Evolutionary conservation across 2,329 filamentous ascomycete species (phyloP).

Genomic region (Phialophora chinensis): DNA sequence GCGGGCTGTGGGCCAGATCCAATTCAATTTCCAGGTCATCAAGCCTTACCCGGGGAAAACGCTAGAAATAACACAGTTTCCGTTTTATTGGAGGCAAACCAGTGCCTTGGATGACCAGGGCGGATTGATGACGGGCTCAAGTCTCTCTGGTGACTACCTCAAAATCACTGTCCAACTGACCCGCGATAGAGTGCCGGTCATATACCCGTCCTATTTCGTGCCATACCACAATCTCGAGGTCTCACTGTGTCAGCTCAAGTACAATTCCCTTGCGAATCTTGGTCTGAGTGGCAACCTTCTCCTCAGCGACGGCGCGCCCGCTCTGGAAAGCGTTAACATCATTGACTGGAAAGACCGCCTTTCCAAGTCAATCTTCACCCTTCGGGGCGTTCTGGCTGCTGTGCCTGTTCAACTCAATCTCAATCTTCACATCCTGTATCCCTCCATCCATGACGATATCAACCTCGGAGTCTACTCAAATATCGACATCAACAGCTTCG

Average conservation of each 20-base stretch:
- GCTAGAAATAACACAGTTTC: conserved; percentile 95
- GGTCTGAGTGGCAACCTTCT: conserved; percentile 48
- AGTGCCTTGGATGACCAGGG: conserved; percentile 87
- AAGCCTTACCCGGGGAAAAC: conserved; percentile 93
- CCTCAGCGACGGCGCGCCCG: conserved; percentile 50
- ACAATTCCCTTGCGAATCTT: conserved; percentile 49
- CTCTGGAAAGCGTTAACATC: conserved; percentile 29
- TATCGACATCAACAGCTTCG: conserved; percentile 82
- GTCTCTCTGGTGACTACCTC: conserved; percentile 93
- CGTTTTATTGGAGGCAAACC: conserved; percentile 99
- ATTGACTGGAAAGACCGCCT: conserved; percentile 66
- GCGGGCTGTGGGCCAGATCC: conserved; percentile 89
- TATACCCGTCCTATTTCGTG: conserved; percentile 86
- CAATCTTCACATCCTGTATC: conserved; percentile 91
- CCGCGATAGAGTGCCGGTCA: conserved; percentile 80
- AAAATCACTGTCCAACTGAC: conserved; percentile 91
- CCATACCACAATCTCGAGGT: conserved; percentile 77
- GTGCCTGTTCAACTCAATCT: conserved; percentile 82
- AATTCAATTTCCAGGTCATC: conserved; percentile 93
- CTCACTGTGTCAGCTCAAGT: conserved; percentile 78
- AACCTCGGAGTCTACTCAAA: conserved; percentile 72
- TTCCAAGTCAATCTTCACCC: conserved; percentile 75
- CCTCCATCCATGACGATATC: conserved; percentile 74
- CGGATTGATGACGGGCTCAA: conserved; percentile 91
- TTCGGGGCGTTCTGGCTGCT: conserved; percentile 75